Evolutionary conservation across 2,329 filamentous ascomycete genomes (phyloP).

Genomic region (Aspergillus ochraceus): DNA sequence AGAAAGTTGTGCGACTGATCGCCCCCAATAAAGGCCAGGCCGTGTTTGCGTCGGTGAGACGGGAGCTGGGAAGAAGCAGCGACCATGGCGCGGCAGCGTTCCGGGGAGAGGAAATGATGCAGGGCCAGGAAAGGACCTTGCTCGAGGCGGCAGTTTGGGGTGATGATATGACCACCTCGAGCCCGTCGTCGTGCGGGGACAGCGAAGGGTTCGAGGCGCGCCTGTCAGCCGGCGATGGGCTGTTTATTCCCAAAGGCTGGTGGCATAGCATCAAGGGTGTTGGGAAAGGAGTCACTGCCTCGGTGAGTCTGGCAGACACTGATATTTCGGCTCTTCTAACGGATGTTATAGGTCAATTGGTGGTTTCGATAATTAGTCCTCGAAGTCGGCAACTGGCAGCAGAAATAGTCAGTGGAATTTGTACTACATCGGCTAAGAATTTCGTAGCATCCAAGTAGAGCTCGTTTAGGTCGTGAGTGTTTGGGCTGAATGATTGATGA

Average conservation of each 20-base stretch:
- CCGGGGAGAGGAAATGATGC: conserved; percentile 88
- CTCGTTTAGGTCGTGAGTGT: too few species aligned
- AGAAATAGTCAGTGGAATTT: too few species aligned
- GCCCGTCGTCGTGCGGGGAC: conserved; percentile 25
- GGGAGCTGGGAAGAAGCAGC: conserved; percentile 35
- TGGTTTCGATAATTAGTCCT: conserved; percentile 63
- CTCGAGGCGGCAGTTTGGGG: conserved; percentile 73
- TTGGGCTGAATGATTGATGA: too few species aligned
- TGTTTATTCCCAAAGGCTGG: conserved; percentile 82
- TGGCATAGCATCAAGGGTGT: conserved; percentile 79
- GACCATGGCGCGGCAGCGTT: conserved; percentile 50
- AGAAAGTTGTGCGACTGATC: conserved; percentile 73
- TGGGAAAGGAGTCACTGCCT: conserved; percentile 58
- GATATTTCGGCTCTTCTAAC: neutral
- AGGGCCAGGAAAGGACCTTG: conserved; percentile 66
- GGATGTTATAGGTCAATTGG: conserved; percentile 64
- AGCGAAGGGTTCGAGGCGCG: conserved; percentile 50
- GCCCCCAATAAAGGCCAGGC: conserved; percentile 61
- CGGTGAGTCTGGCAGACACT: conserved; percentile 43
- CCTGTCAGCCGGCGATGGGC: conserved; percentile 65
- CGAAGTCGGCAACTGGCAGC: neutral
- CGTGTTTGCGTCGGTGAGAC: conserved; percentile 61
- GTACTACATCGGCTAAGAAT: too few species aligned
- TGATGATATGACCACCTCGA: conserved; percentile 22
- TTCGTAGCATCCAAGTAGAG: too few species aligned